Evolutionary conservation across 495 filamentous ascomycete genomes (phyloP), one percentile per base, ranked within the genome.

Genomic region (Mytilinidion resinicola): DNA sequence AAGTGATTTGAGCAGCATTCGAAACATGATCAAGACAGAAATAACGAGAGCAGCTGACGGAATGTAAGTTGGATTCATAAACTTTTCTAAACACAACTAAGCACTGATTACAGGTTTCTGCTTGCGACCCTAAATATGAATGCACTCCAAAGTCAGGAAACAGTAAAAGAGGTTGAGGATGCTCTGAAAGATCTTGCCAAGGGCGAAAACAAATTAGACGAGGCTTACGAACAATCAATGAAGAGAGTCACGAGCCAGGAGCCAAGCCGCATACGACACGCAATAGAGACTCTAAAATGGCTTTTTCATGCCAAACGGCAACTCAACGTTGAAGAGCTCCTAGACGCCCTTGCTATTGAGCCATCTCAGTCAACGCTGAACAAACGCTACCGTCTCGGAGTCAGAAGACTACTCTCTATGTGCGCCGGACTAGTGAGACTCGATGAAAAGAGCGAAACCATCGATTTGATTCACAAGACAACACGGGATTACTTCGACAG

Each of bases 401-500:
- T 73, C 12, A 66, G 73, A 17, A 55, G 72, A 14, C 61, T 82
- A 10, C 47, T 74, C 4, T 75, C 75, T 4, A 17, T 76, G 5
- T 83, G 80, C 61, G 74, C 73, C 47, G 80, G 81, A 0, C 61
- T 85, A 10, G 73, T 82, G 3, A 77, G 67, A 3, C 47, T 80
- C 7, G 76, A 83, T 41, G 21, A 72, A 20, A 67, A 73, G 15
- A 81, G 72, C 54, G 34, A 65, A 10, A 70, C 76, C 34, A 67
- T 82, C 37, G 75, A 76, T 11, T 67, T 83, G 12, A 73, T 81
- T 9, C 81, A 82, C 61, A 79, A 52, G 12, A 52, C 50, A n/a
- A 52, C 50, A 25, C 50, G 36, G 14, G 50, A 52, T 17, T 52
- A 52, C 36, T 39, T 52, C 36, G 6, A 52, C 15, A n/a, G 30